A percentile compares a stretch with the other conserved stretches of the same genome.
phyloP scores from a whole-genome alignment of 495 filamentous ascomycete genomes.

The Penicillium angulare region DNA sequence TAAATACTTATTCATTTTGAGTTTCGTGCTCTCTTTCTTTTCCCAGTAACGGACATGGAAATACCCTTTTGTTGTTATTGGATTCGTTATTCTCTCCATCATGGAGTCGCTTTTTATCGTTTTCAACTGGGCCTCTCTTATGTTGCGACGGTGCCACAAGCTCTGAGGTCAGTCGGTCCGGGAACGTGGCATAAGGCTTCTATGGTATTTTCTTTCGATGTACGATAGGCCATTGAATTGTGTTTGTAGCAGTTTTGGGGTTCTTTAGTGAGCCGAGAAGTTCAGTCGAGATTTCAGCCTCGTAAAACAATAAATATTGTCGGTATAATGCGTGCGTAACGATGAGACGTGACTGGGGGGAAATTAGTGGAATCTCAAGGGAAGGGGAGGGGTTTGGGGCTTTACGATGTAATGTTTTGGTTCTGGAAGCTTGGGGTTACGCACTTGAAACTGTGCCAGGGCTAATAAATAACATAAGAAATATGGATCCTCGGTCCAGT shows the following conservation, averaged over 20 bases:
- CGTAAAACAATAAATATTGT: conserved; percentile 14
- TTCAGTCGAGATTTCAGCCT: conserved; percentile 15
- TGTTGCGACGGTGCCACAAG: too few species aligned
- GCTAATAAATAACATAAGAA: conserved; percentile 20
- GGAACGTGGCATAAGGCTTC: conserved; percentile 18
- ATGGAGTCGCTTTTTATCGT: too few species aligned
- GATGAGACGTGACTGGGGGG: conserved; percentile 19
- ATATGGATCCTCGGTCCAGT: conserved; percentile 24
- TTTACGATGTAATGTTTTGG: conserved; percentile 14
- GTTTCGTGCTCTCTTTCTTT: too few species aligned
- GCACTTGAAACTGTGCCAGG: conserved; percentile 21
- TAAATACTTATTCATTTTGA: too few species aligned
- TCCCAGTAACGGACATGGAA: too few species aligned
- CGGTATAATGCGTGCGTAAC: conserved; percentile 8
- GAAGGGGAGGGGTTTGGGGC: neutral
- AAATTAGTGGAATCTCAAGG: conserved; percentile 4
- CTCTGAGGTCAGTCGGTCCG: too few species aligned
- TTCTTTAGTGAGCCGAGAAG: conserved; percentile 5
- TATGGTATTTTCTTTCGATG: conserved; percentile 8
- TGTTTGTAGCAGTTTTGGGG: conserved; percentile 6
- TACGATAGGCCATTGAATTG: conserved; percentile 9
- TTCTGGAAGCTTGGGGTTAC: neutral
- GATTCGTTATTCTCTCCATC: too few species aligned
- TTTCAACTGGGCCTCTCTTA: too few species aligned
- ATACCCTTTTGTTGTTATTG: too few species aligned